Conservation (phyloP, 1,284 basidiomycete genomes). For the Fistulina hepatica region DNA sequence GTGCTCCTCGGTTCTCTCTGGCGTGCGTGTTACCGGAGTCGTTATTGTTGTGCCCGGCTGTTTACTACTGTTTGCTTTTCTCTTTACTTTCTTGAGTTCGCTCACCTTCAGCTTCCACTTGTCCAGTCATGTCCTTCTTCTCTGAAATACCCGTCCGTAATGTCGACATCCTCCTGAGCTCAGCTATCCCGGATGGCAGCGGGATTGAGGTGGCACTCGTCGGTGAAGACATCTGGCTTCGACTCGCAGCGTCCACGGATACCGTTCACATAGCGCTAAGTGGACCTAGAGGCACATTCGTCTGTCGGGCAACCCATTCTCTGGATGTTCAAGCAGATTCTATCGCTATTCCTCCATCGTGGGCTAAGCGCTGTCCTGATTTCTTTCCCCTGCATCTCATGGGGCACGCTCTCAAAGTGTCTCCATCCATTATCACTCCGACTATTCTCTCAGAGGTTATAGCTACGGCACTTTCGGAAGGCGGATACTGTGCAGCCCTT, state of each 20-base stretch:
- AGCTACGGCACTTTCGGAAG: constrained; percentile 33
- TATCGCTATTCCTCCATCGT: constrained; percentile 23
- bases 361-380: constrained; percentile 20
- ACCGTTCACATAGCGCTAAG: neutral
- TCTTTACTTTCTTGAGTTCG: no score
- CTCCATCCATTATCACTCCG: constrained; percentile 14
- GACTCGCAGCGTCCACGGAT: neutral
- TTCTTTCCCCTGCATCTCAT: constrained; percentile 21
- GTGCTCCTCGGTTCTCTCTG: no score
- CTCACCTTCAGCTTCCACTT: no score
- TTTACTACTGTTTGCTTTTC: no score
- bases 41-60: no score
- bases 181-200: neutral
- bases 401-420: constrained; percentile 16
- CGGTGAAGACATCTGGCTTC: neutral
- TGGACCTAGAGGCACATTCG: neutral
- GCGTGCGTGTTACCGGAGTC: no score
- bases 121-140: no score
- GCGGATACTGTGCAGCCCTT: constrained; percentile 30
- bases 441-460: constrained; percentile 32
- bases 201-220: neutral
- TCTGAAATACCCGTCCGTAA: no score
- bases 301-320: neutral
- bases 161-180: no score
- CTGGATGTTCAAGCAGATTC: constrained; percentile 19